These are phyloP conservation scores for Sclerotinia borealis DNA, from an alignment of 2,329 filamentous ascomycete species.

Conservation along the genomic window DNA sequence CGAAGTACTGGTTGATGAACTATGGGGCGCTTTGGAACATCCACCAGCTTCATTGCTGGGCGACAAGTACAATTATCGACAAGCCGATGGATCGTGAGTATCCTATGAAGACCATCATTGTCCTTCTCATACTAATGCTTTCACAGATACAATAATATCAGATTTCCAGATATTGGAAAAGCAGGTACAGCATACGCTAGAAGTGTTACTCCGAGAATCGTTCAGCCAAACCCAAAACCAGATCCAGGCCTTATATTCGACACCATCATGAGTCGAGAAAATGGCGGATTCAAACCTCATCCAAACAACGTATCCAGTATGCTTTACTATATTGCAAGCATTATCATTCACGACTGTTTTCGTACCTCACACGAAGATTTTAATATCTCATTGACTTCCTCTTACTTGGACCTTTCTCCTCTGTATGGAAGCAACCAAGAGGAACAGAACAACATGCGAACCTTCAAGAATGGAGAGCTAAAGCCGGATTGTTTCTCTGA, in stretches of 20 bases:
- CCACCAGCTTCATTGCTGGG: constrained; percentile 61
- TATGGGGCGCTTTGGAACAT: constrained; percentile 67
- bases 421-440: constrained; percentile 38
- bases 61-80: constrained; percentile 57
- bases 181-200: constrained; percentile 62
- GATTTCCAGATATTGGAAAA: constrained; percentile 58
- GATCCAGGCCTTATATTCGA: constrained; percentile 60
- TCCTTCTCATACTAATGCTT: not conserved
- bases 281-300: constrained; percentile 32
- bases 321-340: constrained; percentile 44
- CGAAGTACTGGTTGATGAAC: constrained; percentile 58
- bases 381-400: constrained; percentile 26
- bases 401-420: constrained; percentile 42
- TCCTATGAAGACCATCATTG: not conserved
- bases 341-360: constrained; percentile 48
- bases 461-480: constrained; percentile 61
- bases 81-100: constrained; percentile 60
- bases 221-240: constrained; percentile 52
- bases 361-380: constrained; percentile 22
- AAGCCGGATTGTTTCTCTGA: constrained; percentile 68
- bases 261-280: constrained; percentile 41
- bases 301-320: constrained; percentile 41
- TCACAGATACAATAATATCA: constrained; percentile 42
- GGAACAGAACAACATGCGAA: constrained; percentile 50
- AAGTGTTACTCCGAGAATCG: constrained; percentile 52